These are phyloP conservation scores for Stagonosporopsis tanaceti DNA, from an alignment of 2,329 filamentous ascomycete genomes.

Conservation along the genomic window DNA sequence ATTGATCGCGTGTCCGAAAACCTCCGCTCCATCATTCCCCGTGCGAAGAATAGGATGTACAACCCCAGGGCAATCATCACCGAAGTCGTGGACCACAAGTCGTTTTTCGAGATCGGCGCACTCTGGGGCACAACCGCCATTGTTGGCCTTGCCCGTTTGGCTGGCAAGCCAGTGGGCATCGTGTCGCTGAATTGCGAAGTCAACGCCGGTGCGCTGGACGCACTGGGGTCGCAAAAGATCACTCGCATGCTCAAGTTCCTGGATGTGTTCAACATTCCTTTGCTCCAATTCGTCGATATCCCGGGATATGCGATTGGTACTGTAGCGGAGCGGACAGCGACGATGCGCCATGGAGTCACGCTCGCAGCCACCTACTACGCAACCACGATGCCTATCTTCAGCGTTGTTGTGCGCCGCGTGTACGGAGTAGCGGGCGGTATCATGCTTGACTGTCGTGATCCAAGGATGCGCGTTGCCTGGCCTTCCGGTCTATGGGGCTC, in stretches of 20 bases:
- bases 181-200: slow-evolving; percentile 67
- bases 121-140: slow-evolving; percentile 71
- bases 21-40: slow-evolving; percentile 65
- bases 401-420: slow-evolving; percentile 66
- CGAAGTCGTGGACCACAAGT: slow-evolving; percentile 62
- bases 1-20: slow-evolving; percentile 58
- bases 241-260: slow-evolving; percentile 68
- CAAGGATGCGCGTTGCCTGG: slow-evolving; percentile 69
- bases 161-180: slow-evolving; percentile 65
- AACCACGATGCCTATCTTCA: slow-evolving; percentile 70
- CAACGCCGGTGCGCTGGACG: slow-evolving; percentile 68
- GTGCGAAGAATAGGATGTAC: slow-evolving; percentile 67
- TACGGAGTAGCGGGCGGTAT: slow-evolving; percentile 71
- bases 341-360: slow-evolving; percentile 70
- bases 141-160: slow-evolving; percentile 66
- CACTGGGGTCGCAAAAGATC: slow-evolving; percentile 67
- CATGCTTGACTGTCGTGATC: slow-evolving; percentile 70
- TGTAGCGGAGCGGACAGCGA: slow-evolving; percentile 67
- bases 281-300: slow-evolving; percentile 70
- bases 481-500: slow-evolving; percentile 70
- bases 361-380: slow-evolving; percentile 69
- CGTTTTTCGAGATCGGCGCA: slow-evolving; percentile 70
- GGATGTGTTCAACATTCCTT: slow-evolving; percentile 70
- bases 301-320: slow-evolving; percentile 70
- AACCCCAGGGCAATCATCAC: slow-evolving; percentile 65